A percentile compares a stretch with the other conserved stretches of the same genome.
Evolutionary conservation across 176 grass and related monocot species (phyloP).

Genomic region (Hsuehochloa calcarea): DNA sequence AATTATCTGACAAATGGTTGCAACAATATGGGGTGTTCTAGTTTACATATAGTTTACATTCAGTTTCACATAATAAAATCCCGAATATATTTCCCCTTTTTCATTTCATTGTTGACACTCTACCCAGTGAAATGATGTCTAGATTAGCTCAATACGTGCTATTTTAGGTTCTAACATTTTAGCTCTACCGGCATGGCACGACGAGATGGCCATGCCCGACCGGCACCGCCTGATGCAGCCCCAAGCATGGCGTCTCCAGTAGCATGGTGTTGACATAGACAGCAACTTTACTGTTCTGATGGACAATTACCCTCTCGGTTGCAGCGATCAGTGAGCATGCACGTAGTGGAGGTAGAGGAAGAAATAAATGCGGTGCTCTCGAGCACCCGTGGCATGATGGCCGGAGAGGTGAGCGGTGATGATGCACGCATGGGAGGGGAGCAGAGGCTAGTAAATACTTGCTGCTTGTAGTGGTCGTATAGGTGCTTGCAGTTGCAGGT

Average conservation of each 20-base stretch:
- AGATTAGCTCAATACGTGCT: not conserved
- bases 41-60: too few relatives aligned
- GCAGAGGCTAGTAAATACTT: not conserved
- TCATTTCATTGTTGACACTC: conserved; percentile 5
- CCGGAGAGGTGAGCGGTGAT: conserved; percentile 29
- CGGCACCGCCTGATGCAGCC: too few relatives aligned
- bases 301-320: not conserved
- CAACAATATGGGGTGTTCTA: not conserved
- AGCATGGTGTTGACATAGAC: not conserved
- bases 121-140: not conserved
- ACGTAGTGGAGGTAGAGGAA: not conserved
- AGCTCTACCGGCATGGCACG: too few relatives aligned
- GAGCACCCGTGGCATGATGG: conserved; percentile 14
- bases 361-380: conserved; percentile 37
- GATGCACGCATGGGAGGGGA: conserved; percentile 32
- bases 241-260: too few relatives aligned
- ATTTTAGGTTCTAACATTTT: conserved; percentile 1
- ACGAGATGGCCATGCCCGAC: too few relatives aligned
- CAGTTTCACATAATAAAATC: not conserved
- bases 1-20: not conserved
- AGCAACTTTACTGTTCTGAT: not conserved
- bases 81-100: not conserved
- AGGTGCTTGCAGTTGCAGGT: not conserved
- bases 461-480: not conserved
- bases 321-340: not conserved